Evolutionary conservation across 106 monocot genomes (phyloP).

Genomic region (Phalaenopsis aphrodite): DNA sequence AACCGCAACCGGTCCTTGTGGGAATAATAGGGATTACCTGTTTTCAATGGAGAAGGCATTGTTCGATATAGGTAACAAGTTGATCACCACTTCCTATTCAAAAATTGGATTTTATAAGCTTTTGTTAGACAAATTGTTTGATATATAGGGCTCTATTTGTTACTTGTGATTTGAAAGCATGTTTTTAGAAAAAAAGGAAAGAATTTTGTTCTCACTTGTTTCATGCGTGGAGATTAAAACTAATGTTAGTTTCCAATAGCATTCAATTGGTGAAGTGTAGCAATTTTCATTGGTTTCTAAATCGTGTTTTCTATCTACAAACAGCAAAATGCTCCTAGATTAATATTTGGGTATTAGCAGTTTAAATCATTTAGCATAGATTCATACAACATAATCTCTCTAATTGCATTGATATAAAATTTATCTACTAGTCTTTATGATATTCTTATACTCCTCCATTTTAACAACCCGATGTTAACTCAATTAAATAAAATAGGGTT

Average conservation of each 20-base stretch:
- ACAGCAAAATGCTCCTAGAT: background rate
- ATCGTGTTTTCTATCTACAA: too few species aligned
- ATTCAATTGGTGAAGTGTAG: too few species aligned
- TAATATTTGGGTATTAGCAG: too few species aligned
- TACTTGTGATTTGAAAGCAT: background rate
- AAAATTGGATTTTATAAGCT: background rate
- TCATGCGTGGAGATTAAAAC: background rate
- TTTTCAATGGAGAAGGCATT: conserved; percentile 67
- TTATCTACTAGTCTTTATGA: background rate
- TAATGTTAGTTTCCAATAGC: too few species aligned
- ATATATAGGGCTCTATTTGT: background rate
- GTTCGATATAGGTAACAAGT: conserved; percentile 47
- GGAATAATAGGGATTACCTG: conserved; percentile 77
- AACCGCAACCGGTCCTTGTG: conserved; percentile 70
- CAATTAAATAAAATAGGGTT: too few species aligned
- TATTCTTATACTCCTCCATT: too few species aligned
- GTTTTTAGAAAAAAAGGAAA: background rate
- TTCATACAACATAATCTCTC: too few species aligned
- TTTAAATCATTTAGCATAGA: too few species aligned
- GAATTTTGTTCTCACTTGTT: background rate
- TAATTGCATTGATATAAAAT: too few species aligned
- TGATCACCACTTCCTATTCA: background rate
- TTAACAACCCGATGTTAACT: too few species aligned
- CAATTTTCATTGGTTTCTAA: too few species aligned
- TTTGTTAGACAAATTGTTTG: background rate